These are phyloP conservation scores for Ramaria sp. DNA, from an alignment of 768 basidiomycete species.

Conservation along the genomic window DNA sequence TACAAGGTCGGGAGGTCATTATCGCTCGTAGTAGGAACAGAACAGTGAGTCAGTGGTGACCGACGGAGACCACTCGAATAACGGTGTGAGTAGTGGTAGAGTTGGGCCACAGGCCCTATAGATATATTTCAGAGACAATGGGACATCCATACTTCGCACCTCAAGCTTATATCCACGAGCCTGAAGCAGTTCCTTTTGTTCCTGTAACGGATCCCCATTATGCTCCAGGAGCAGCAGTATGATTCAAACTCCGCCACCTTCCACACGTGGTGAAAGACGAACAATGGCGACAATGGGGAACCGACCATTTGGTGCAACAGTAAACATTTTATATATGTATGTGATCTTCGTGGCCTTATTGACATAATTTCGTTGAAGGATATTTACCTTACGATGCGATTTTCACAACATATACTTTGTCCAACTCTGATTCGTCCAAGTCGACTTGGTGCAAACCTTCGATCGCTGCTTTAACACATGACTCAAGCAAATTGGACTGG, in stretches of 20 bases:
- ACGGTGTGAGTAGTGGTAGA: background rate
- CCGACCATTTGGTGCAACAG: too few relatives aligned
- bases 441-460: too few relatives aligned
- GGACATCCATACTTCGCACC: background rate
- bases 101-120: background rate
- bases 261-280: too few relatives aligned
- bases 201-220: background rate
- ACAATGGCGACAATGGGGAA: too few relatives aligned
- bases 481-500: too few relatives aligned
- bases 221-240: background rate
- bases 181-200: background rate
- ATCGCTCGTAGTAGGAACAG: background rate
- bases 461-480: too few relatives aligned
- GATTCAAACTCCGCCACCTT: background rate
- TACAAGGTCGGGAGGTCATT: background rate
- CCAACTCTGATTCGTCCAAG: too few relatives aligned
- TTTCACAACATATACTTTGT: too few relatives aligned
- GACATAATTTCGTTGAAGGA: too few relatives aligned
- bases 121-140: constrained; percentile 4
- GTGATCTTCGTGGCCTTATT: too few relatives aligned
- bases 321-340: too few relatives aligned
- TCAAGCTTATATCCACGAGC: background rate
- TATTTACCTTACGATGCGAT: too few relatives aligned
- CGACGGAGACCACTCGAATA: background rate
- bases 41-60: background rate